phyloP scores from a whole-genome alignment of 1,139 yeast species.

The Pichia cactophila region DNA sequence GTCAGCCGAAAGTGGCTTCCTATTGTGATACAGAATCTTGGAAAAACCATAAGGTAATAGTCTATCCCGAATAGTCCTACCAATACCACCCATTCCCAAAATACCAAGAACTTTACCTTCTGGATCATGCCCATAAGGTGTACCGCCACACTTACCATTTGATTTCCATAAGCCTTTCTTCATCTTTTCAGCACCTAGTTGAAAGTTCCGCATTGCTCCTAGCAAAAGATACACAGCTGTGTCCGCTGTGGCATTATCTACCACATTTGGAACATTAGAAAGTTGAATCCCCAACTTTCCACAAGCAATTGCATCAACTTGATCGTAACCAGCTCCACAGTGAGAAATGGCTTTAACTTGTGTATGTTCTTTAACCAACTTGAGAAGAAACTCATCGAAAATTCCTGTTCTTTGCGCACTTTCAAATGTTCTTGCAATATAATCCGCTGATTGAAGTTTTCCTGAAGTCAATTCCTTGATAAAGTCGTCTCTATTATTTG shows the following conservation, averaged over 20 bases:
- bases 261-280: slow-evolving; percentile 65
- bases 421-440: slow-evolving; percentile 35
- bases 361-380: slow-evolving; percentile 42
- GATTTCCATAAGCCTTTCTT: slow-evolving; percentile 53
- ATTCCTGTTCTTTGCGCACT: slow-evolving; percentile 50
- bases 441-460: slow-evolving; percentile 41
- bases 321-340: slow-evolving; percentile 94
- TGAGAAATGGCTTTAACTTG: slow-evolving; percentile 62
- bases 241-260: slow-evolving; percentile 78
- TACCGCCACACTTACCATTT: slow-evolving; percentile 33
- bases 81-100: slow-evolving; percentile 79
- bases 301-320: slow-evolving; percentile 52
- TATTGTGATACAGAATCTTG: slow-evolving; percentile 57
- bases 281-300: slow-evolving; percentile 49
- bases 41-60: slow-evolving; percentile 56
- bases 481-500: slow-evolving; percentile 41
- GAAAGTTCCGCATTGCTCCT: slow-evolving; percentile 63
- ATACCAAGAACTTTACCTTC: slow-evolving; percentile 61
- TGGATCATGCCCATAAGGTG: slow-evolving; percentile 52
- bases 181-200: slow-evolving; percentile 39
- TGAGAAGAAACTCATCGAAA: slow-evolving; percentile 65
- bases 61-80: slow-evolving; percentile 62
- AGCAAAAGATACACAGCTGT: slow-evolving; percentile 61
- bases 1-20: slow-evolving; percentile 46
- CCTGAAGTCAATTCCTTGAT: slow-evolving; percentile 39